phyloP scores from a whole-genome alignment of 108 stramenopile genomes.

The Schizochytrium sp. region DNA sequence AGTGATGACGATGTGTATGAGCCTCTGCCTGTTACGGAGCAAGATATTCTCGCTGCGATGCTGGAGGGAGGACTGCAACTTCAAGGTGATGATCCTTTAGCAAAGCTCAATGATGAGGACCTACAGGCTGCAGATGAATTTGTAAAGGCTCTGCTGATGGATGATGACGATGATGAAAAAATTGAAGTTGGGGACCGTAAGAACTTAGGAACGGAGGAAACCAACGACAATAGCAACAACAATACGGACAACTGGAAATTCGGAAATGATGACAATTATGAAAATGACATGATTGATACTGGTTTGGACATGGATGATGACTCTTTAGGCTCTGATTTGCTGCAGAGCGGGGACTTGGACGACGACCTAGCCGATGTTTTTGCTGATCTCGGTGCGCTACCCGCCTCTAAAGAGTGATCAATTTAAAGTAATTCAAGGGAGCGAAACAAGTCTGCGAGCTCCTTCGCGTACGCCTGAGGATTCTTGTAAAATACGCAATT shows the following conservation, averaged over 20 bases:
- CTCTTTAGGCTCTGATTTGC: too few species aligned
- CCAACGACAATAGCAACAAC: background rate
- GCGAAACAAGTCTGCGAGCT: conserved; percentile 43
- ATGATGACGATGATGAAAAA: background rate
- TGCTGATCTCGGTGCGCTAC: background rate
- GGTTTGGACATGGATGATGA: too few species aligned
- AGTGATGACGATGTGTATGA: background rate
- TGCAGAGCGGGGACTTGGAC: background rate
- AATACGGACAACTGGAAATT: background rate
- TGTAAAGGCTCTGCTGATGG: background rate
- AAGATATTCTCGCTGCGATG: background rate
- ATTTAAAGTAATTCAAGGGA: conserved; percentile 15
- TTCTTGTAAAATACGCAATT: conserved; percentile 50
- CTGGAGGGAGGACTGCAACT: background rate
- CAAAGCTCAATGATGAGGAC: background rate
- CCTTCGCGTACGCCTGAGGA: conserved; percentile 34
- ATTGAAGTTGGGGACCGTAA: too few species aligned
- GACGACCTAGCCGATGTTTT: background rate
- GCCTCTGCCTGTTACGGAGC: conserved; percentile 2
- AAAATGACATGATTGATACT: too few species aligned
- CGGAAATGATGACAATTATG: background rate
- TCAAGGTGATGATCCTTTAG: background rate
- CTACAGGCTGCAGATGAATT: background rate
- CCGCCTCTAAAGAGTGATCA: background rate
- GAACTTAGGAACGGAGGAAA: background rate